A percentile compares a stretch with the other conserved stretches of the same genome.
phyloP scores from a whole-genome alignment of 1,284 basidiomycete genomes.

The Mycosarcoma mackinlayi region DNA sequence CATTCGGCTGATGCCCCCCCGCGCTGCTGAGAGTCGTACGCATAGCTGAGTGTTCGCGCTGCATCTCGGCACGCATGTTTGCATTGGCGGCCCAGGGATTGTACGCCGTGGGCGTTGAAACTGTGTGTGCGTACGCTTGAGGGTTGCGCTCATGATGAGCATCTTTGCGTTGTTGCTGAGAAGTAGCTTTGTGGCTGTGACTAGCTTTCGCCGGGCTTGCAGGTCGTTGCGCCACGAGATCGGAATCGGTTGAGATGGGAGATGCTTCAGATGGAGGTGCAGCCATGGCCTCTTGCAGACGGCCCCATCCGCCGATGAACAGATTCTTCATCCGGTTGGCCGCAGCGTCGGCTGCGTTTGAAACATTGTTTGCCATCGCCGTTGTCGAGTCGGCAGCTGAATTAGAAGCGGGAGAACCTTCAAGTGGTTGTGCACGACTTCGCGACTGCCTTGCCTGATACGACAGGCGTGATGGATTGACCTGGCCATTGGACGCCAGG shows the following conservation, averaged over 20 bases:
- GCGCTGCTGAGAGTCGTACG: conserved; percentile 7
- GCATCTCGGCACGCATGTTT: conserved; percentile 37
- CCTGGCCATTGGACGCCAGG: conserved; percentile 17
- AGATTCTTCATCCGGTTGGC: conserved; percentile 53
- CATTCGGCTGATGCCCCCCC: neutral
- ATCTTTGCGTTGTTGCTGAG: conserved; percentile 6
- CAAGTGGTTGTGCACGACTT: conserved; percentile 6
- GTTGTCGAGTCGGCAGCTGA: conserved; percentile 13
- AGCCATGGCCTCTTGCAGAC: conserved; percentile 51
- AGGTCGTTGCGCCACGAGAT: neutral
- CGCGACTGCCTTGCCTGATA: conserved; percentile 38
- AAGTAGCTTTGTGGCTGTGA: neutral
- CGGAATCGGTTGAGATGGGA: neutral
- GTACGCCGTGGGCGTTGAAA: conserved; percentile 6
- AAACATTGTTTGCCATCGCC: conserved; percentile 27
- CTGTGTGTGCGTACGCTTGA: neutral
- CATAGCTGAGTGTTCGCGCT: conserved; percentile 42
- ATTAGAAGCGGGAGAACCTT: neutral
- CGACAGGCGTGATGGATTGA: conserved; percentile 17
- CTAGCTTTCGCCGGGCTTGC: conserved; percentile 13
- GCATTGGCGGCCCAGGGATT: conserved; percentile 42
- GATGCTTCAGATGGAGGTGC: conserved; percentile 26
- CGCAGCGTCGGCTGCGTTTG: conserved; percentile 34
- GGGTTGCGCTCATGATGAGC: neutral
- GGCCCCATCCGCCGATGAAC: conserved; percentile 53